Evolutionary conservation across 306 rosid genomes (phyloP).

Genomic region (Astragalus glycyphyllos): DNA sequence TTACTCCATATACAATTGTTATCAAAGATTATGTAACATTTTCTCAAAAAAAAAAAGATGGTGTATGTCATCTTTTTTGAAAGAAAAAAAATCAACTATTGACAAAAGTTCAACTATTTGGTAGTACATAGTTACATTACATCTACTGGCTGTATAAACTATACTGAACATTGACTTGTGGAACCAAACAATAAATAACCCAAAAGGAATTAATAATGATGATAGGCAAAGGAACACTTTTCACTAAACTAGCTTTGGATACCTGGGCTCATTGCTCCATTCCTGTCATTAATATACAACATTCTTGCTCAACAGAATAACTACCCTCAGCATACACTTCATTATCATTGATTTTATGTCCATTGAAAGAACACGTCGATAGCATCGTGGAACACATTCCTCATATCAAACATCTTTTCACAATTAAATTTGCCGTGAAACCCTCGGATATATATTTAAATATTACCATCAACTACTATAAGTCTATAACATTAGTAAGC

Average conservation of each 20-base stretch:
- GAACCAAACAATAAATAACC: background rate
- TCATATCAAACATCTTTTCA: constrained; percentile 35
- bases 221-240: background rate
- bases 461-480: constrained; percentile 14
- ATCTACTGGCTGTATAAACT: background rate
- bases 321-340: constrained; percentile 28
- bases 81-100: background rate
- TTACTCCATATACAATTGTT: too few species aligned
- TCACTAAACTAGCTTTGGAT: constrained; percentile 23
- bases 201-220: background rate
- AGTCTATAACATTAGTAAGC: constrained; percentile 44
- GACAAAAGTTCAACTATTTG: background rate
- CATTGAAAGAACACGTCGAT: constrained; percentile 22
- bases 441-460: constrained; percentile 30
- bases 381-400: constrained; percentile 36
- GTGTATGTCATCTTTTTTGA: background rate
- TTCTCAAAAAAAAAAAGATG: too few species aligned
- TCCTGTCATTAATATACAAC: constrained; percentile 29
- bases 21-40: background rate
- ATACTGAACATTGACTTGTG: background rate
- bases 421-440: constrained; percentile 34
- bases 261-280: constrained; percentile 1
- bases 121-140: background rate
- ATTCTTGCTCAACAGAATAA: background rate
- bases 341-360: constrained; percentile 35